These are phyloP conservation scores for Trichoderma citrinoviride DNA, from an alignment of 2,329 filamentous ascomycete genomes.

Conservation along the genomic window DNA sequence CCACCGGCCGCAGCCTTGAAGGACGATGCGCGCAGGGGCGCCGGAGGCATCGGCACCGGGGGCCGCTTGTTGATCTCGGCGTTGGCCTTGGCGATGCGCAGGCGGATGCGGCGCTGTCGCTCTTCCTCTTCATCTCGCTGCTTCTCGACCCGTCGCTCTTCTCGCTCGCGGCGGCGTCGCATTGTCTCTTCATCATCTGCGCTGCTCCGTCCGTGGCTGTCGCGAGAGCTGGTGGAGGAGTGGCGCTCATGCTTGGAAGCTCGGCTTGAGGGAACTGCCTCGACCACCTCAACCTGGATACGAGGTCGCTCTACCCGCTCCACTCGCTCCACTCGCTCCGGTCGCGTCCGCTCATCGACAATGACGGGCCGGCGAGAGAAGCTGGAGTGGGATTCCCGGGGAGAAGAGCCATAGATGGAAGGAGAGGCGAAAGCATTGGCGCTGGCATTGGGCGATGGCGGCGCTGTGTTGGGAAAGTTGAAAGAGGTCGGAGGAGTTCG, in stretches of 20 bases:
- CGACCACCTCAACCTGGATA: constrained; percentile 41
- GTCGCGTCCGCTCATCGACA: constrained; percentile 31
- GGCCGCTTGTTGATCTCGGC: constrained; percentile 42
- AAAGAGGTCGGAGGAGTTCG: constrained; percentile 47
- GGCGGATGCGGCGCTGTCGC: constrained; percentile 30
- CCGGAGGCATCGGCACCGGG: constrained; percentile 31
- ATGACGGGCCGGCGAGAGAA: constrained; percentile 37
- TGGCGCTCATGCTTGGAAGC: constrained; percentile 36
- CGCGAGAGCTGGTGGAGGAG: constrained; percentile 37
- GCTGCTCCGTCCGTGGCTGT: constrained; percentile 33
- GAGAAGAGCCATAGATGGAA: constrained; percentile 26
- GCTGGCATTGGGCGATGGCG: constrained; percentile 39
- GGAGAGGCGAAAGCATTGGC: constrained; percentile 29
- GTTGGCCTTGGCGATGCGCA: constrained; percentile 43
- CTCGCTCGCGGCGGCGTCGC: constrained; percentile 28
- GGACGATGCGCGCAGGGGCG: constrained; percentile 28
- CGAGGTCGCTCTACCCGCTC: constrained; percentile 22
- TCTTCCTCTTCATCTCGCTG: constrained; percentile 32
- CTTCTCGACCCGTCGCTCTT: constrained; percentile 27
- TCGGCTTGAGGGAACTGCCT: constrained; percentile 28
- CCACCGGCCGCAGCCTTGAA: constrained; percentile 27
- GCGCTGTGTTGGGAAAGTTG: constrained; percentile 40
- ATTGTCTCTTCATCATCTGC: constrained; percentile 31
- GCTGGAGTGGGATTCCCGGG: constrained; percentile 24
- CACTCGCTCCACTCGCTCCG: constrained; percentile 23